These are phyloP conservation scores for Climacium dendroides DNA, from an alignment of 225 moss, liverwort and hornwort genomes.

Conservation along the genomic window DNA sequence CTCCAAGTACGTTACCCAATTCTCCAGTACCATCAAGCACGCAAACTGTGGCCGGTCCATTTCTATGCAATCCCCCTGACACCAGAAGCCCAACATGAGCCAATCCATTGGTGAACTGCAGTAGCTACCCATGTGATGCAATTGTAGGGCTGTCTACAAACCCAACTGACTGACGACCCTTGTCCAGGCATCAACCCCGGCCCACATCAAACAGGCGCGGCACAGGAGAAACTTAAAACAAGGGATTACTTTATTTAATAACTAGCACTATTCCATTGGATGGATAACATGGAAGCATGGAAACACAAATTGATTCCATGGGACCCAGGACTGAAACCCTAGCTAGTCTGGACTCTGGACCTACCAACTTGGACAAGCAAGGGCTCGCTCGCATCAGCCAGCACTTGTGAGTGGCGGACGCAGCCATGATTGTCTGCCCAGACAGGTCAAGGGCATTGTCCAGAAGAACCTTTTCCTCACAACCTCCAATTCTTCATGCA, in stretches of 20 bases:
- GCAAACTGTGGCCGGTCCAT: not conserved
- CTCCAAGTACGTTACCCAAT: not conserved
- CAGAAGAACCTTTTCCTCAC: not conserved
- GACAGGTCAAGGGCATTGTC: not conserved
- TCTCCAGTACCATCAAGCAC: not conserved
- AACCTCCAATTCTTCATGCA: not conserved
- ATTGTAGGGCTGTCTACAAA: not conserved
- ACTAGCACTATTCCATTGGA: not conserved
- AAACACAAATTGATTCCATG: not conserved
- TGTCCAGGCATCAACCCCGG: not conserved
- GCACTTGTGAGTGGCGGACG: not conserved
- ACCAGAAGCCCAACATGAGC: not conserved
- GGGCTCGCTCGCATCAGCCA: not conserved
- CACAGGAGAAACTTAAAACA: not conserved
- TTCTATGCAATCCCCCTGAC: not conserved
- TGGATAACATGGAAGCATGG: conserved; percentile 9
- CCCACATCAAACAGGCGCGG: no score
- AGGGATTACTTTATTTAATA: not conserved
- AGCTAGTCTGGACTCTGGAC: not conserved
- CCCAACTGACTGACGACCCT: not conserved
- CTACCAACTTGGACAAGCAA: not conserved
- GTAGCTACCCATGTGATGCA: not conserved
- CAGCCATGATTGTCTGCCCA: not conserved
- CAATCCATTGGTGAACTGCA: not conserved
- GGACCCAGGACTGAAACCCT: not conserved